Evolutionary conservation across 495 filamentous ascomycete genomes (phyloP).

Genomic region (Penicillium coffeae): DNA sequence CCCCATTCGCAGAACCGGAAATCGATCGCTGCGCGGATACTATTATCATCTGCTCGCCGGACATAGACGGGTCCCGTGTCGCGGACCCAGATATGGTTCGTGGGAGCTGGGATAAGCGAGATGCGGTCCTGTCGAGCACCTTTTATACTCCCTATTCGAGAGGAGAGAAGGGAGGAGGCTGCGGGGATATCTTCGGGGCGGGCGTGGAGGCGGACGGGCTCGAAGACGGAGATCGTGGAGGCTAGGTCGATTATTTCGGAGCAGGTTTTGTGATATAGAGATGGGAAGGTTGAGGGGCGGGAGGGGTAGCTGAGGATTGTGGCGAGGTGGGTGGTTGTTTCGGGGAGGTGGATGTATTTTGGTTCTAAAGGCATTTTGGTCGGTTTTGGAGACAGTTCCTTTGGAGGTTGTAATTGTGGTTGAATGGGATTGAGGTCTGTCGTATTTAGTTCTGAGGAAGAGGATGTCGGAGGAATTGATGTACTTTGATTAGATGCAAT

Average conservation of each 20-base stretch:
- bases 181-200: constrained; percentile 20
- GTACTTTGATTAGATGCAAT: too few relatives aligned
- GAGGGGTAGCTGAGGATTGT: constrained; percentile 36
- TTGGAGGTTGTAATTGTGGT: constrained; percentile 1
- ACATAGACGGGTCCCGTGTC: constrained; percentile 36
- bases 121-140: constrained; percentile 5
- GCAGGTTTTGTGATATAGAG: constrained; percentile 19
- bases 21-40: constrained; percentile 23
- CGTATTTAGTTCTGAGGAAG: too few relatives aligned
- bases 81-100: constrained; percentile 35
- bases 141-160: background rate
- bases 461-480: too few relatives aligned
- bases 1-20: constrained; percentile 37
- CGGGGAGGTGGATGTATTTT: constrained; percentile 22
- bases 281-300: constrained; percentile 21
- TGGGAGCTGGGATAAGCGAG: constrained; percentile 17
- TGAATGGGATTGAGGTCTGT: too few relatives aligned
- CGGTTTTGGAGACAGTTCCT: constrained; percentile 4
- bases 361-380: constrained; percentile 8
- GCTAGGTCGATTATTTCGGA: constrained; percentile 29
- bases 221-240: constrained; percentile 29
- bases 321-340: constrained; percentile 26
- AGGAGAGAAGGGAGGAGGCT: constrained; percentile 17
- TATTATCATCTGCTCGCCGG: constrained; percentile 14
- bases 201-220: constrained; percentile 31